Conservation (phyloP, 2,329 filamentous ascomycete genomes). For the Neofusicoccum sp. region DNA sequence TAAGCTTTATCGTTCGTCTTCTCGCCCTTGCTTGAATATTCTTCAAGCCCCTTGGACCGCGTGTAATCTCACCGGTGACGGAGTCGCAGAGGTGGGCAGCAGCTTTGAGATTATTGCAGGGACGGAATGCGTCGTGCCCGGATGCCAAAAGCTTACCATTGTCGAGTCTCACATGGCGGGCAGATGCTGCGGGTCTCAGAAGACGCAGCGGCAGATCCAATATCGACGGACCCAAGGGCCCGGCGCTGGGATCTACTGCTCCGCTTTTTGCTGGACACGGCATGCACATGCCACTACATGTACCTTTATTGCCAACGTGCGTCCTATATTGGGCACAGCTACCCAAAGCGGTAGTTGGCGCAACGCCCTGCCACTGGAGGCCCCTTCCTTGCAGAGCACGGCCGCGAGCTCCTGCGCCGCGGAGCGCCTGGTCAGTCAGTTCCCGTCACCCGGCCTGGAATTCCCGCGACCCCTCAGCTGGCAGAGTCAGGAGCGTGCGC, state of each 20-base stretch:
- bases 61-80: background rate
- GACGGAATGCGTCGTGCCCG: background rate
- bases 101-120: too few relatives aligned
- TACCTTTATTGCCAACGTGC: slow-evolving; percentile 8
- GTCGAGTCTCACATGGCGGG: slow-evolving; percentile 4
- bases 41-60: background rate
- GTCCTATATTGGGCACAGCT: slow-evolving; percentile 12
- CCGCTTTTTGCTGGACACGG: slow-evolving; percentile 11
- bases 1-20: background rate
- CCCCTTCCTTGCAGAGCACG: background rate
- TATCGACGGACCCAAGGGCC: background rate
- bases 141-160: background rate
- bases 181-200: slow-evolving; percentile 3
- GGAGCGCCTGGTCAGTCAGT: background rate
- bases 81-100: background rate
- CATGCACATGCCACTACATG: slow-evolving; percentile 10
- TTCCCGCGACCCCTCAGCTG: slow-evolving; percentile 15
- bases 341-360: background rate
- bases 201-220: slow-evolving; percentile 1
- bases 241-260: slow-evolving; percentile 9
- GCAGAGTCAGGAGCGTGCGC: background rate
- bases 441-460: slow-evolving; percentile 15
- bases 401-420: background rate
- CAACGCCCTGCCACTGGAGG: background rate
- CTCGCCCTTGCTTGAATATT: background rate